Conservation (phyloP, 177 flowering plant genomes). For the Vitis hybrid region DNA sequence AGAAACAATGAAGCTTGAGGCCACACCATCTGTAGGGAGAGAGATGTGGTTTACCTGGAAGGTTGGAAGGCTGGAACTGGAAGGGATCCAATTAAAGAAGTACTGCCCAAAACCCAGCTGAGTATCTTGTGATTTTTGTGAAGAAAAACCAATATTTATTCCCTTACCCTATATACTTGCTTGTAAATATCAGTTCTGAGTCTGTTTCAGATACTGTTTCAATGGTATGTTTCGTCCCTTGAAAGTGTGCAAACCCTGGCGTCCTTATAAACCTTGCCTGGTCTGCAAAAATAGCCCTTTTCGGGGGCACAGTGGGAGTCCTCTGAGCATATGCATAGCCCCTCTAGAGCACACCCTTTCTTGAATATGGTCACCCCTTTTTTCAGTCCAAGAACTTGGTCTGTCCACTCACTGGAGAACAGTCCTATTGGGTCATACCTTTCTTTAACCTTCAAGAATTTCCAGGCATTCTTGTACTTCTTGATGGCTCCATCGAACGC, state of each 20-base stretch:
- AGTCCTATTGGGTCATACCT: conserved; percentile 67
- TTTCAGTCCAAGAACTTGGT: conserved; percentile 72
- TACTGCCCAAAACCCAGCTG: too few species aligned
- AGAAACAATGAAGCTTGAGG: too few species aligned
- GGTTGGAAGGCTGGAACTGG: too few species aligned
- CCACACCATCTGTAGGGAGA: too few species aligned
- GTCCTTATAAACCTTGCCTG: conserved; percentile 55
- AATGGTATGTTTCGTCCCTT: background rate
- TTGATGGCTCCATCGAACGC: conserved; percentile 54
- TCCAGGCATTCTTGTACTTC: conserved; percentile 37
- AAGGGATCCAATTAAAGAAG: too few species aligned
- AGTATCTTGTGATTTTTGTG: too few species aligned
- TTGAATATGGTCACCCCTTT: conserved; percentile 31
- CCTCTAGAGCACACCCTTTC: conserved; percentile 81
- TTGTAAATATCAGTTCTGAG: too few species aligned
- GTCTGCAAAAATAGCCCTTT: conserved; percentile 59
- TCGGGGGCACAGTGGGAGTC: conserved; percentile 73
- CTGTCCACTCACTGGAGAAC: conserved; percentile 81
- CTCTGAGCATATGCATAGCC: conserved; percentile 67
- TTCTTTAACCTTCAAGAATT: conserved; percentile 57
- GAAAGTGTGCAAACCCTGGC: conserved; percentile 61
- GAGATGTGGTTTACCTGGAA: too few species aligned
- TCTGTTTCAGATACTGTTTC: too few species aligned
- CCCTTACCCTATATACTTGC: too few species aligned
- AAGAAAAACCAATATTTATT: too few species aligned